Evolutionary conservation across 768 basidiomycete species (phyloP).

Genomic region (Auricularia auricula-judae): DNA sequence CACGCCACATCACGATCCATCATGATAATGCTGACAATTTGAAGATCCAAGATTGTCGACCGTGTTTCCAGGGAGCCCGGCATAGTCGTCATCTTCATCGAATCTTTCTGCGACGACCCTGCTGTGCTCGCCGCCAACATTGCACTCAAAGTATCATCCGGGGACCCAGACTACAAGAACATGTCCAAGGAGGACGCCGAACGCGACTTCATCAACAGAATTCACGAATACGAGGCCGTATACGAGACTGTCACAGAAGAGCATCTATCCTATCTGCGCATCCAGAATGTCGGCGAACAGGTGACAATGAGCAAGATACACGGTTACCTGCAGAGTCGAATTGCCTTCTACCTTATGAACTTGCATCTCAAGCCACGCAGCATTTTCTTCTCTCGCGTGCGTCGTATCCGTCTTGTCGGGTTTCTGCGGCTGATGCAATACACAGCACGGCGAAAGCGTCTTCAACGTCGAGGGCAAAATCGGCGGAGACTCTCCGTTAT

Average conservation of each 20-base stretch:
- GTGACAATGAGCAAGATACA: constrained; percentile 81
- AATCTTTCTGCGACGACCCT: constrained; percentile 91
- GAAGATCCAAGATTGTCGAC: constrained; percentile 69
- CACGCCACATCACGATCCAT: constrained; percentile 3
- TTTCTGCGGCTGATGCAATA: constrained; percentile 5
- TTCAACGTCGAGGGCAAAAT: constrained; percentile 96
- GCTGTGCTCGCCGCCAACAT: constrained; percentile 91
- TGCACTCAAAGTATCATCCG: constrained; percentile 88
- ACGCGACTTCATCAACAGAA: constrained; percentile 82
- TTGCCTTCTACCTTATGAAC: constrained; percentile 98
- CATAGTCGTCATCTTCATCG: constrained; percentile 83
- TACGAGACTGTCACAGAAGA: constrained; percentile 94
- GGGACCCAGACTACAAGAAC: constrained; percentile 96
- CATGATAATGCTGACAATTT: background rate
- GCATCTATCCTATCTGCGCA: constrained; percentile 79
- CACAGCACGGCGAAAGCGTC: constrained; percentile 93
- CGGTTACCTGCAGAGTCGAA: constrained; percentile 92
- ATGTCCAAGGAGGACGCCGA: constrained; percentile 77
- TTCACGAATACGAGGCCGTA: constrained; percentile 85
- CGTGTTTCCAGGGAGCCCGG: constrained; percentile 82
- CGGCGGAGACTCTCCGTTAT: constrained; percentile 90
- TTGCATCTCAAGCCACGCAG: constrained; percentile 91
- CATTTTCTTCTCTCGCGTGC: constrained; percentile 90
- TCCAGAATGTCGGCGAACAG: constrained; percentile 86
- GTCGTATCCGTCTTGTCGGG: constrained; percentile 15